Conservation (phyloP, 345 rosid species). For the Nasturtium officinale region DNA sequence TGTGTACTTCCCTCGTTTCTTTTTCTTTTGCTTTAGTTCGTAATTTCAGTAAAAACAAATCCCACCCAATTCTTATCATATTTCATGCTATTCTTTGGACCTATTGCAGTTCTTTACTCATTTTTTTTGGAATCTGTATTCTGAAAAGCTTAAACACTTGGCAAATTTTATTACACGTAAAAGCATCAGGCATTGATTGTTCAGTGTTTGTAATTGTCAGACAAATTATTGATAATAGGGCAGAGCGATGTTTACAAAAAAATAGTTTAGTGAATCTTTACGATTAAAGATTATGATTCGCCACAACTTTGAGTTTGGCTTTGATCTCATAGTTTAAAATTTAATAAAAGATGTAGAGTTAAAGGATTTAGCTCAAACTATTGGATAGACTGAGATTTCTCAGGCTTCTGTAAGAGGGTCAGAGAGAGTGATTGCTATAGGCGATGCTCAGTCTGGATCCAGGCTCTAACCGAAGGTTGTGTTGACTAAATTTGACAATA, state of each 20-base stretch:
- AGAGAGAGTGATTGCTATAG: not conserved
- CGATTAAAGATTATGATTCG: constrained; percentile 1
- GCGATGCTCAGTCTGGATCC: constrained; percentile 33
- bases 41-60: constrained; percentile 4
- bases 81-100: constrained; percentile 24
- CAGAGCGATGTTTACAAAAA: constrained; percentile 24
- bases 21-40: constrained; percentile 6
- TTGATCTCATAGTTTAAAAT: not conserved
- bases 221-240: constrained; percentile 8
- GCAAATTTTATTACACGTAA: constrained; percentile 21
- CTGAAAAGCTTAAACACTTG: not conserved
- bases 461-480: not conserved
- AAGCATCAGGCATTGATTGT: not conserved
- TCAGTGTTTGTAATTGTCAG: constrained; percentile 1
- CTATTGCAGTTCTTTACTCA: constrained; percentile 1
- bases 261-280: constrained; percentile 17
- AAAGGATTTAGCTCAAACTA: not conserved
- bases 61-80: constrained; percentile 18
- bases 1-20: constrained; percentile 10
- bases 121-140: constrained; percentile 3
- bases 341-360: not conserved
- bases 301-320: not conserved
- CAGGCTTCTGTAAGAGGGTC: not conserved
- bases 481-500: not conserved
- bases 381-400: not conserved